Evolutionary conservation across 2,329 filamentous ascomycete genomes (phyloP).

Genomic region (Calycina marina): DNA sequence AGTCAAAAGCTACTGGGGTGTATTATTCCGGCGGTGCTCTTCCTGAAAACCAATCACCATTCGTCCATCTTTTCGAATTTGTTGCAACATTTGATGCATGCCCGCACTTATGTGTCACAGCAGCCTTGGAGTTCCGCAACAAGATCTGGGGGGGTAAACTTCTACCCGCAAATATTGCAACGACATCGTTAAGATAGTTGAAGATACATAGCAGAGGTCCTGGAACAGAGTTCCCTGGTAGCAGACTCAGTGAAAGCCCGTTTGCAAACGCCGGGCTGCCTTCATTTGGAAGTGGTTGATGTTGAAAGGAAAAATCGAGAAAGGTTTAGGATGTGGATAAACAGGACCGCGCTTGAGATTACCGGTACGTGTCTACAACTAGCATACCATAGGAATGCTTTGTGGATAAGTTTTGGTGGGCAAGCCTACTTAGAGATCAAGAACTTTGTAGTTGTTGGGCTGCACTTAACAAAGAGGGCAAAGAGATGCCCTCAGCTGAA

Average conservation of each 20-base stretch:
- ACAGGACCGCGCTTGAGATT: slow-evolving; percentile 27
- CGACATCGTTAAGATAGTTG: slow-evolving; percentile 48
- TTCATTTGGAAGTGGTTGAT: slow-evolving; percentile 16
- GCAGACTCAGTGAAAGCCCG: slow-evolving; percentile 48
- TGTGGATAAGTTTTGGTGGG: slow-evolving; percentile 62
- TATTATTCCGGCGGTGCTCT: too few relatives aligned
- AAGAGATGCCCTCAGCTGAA: too few relatives aligned
- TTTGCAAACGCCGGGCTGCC: slow-evolving; percentile 26
- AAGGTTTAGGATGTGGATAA: slow-evolving; percentile 43
- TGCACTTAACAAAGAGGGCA: too few relatives aligned
- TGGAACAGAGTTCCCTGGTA: slow-evolving; percentile 64
- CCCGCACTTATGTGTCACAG: slow-evolving; percentile 58
- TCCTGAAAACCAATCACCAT: slow-evolving; percentile 32
- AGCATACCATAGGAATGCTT: slow-evolving; percentile 38
- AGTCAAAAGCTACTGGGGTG: slow-evolving; percentile 68
- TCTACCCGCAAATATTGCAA: slow-evolving; percentile 49
- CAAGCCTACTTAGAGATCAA: slow-evolving; percentile 67
- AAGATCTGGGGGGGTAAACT: slow-evolving; percentile 55
- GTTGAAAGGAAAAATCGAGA: slow-evolving; percentile 28
- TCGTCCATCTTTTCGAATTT: slow-evolving; percentile 60
- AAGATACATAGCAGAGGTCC: slow-evolving; percentile 39
- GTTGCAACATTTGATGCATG: slow-evolving; percentile 61
- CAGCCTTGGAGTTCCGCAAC: slow-evolving; percentile 57
- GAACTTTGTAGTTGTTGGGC: slow-evolving; percentile 61
- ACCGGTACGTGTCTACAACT: slow-evolving; percentile 52